Evolutionary conservation across 2,329 filamentous ascomycete genomes (phyloP), one percentile per base, ranked within the genome.

Genomic region (Scopulariopsis brevicaulis): DNA sequence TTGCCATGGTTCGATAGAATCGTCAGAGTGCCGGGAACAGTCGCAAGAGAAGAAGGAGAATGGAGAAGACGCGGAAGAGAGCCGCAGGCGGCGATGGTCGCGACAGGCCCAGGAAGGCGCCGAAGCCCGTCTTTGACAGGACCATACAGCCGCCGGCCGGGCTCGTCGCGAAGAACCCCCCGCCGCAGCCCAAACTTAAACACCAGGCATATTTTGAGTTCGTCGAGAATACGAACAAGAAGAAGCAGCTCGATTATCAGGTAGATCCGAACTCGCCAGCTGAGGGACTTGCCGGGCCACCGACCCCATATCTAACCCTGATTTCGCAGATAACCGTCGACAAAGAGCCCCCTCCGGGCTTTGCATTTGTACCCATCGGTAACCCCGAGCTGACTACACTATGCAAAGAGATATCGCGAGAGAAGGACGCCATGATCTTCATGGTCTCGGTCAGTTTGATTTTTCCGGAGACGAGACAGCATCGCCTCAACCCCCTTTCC

Each of bases 351-450:
- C 82, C 82, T 12, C 80, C 82, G 1, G 82, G 82, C 51, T 86
- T 82, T 65, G 77, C 79, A 61, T 86, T 85, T 65, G 77, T 87
- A 51, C 81, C 83, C 35, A 77, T 80, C 55, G 83, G 83, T 55
- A 80, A 86, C 62, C 83, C 83, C 24, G 74, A 78, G 61, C 70
- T 87, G 64, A 85, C 82, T 5, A 73, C 72, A 58, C 71, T 75
- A 51, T 87, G 84, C 73, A 86, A 86, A 68, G 83, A 86, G 64
- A 68, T 85, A 22, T 86, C 83, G 1, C 76, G 84, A 62, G 79
- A 84, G 63, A 73, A 75, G 55, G 82, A 77, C 63, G 82, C 81
- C 52, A 81, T 84, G 78, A 80, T 86, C 18, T 86, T 84, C 63
- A 85, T 86, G 59, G 83, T 87, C 54, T 83, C 82, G 65, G 83